phyloP scores from a whole-genome alignment of 2,329 filamentous ascomycete genomes.

The Diatrype stigma region DNA sequence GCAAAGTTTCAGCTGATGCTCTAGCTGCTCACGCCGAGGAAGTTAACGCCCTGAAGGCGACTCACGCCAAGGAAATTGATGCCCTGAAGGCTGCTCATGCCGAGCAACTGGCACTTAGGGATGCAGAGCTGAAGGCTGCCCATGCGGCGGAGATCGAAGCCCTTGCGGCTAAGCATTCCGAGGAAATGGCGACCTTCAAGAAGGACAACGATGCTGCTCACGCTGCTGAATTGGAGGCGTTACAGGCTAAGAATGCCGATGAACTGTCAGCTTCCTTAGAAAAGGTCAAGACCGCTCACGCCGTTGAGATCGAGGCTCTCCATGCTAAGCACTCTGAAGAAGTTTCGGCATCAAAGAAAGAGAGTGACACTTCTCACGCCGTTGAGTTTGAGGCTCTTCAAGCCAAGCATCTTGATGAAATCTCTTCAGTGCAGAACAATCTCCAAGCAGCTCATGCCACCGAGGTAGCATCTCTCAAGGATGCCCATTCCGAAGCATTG shows the following conservation, averaged over 20 bases:
- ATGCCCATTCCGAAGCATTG: constrained; percentile 21
- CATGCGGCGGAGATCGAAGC: constrained; percentile 7
- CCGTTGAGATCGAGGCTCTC: constrained; percentile 9
- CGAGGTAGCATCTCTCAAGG: constrained; percentile 17
- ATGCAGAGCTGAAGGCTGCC: constrained; percentile 2
- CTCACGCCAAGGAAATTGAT: constrained; percentile 11
- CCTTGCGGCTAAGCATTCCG: constrained; percentile 11
- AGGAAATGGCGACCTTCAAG: constrained; percentile 2
- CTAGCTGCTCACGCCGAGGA: constrained; percentile 10
- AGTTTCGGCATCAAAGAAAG: background rate
- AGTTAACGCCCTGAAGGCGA: constrained; percentile 10
- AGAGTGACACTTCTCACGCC: constrained; percentile 8
- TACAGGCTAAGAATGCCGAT: constrained; percentile 10
- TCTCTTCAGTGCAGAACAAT: constrained; percentile 15
- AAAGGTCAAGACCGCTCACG: constrained; percentile 14
- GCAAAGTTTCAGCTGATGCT: constrained; percentile 9
- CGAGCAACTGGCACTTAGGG: constrained; percentile 1
- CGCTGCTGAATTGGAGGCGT: constrained; percentile 13
- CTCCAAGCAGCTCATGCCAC: constrained; percentile 5
- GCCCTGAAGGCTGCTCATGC: constrained; percentile 8
- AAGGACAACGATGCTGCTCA: constrained; percentile 9
- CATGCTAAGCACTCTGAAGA: constrained; percentile 6
- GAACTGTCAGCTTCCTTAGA: constrained; percentile 12
- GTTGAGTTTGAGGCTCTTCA: constrained; percentile 17
- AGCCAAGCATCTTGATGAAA: constrained; percentile 19